Evolutionary conservation across 1,139 yeast species (phyloP).

Genomic region (Saccharomycopsis hybrid): DNA sequence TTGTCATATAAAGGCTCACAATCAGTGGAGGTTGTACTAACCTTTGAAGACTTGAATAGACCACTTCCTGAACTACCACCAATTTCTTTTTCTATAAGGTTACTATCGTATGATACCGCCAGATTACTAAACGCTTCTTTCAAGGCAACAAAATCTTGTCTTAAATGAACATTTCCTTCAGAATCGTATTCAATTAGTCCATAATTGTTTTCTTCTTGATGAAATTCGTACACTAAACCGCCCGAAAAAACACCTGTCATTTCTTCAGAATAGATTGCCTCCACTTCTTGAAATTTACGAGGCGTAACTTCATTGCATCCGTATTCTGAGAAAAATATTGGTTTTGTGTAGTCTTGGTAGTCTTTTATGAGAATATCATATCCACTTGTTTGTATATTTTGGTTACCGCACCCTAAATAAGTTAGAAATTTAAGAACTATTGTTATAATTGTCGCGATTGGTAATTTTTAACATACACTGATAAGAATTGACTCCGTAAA

Average conservation of each 20-base stretch:
- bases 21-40: too few species aligned
- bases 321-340: slow-evolving; percentile 84
- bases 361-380: slow-evolving; percentile 69
- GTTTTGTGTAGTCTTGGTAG: slow-evolving; percentile 61
- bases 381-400: slow-evolving; percentile 77
- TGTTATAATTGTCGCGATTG: background rate
- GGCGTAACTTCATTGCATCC: slow-evolving; percentile 89
- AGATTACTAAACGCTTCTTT: slow-evolving; percentile 40
- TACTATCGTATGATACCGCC: slow-evolving; percentile 27
- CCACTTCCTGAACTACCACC: slow-evolving; percentile 11
- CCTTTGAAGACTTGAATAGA: slow-evolving; percentile 21
- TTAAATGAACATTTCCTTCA: slow-evolving; percentile 49
- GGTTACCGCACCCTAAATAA: slow-evolving; percentile 73
- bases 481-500: slow-evolving; percentile 91
- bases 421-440: slow-evolving; percentile 2
- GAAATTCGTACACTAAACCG: slow-evolving; percentile 85
- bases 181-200: slow-evolving; percentile 66
- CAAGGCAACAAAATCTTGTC: slow-evolving; percentile 49
- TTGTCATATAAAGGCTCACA: slow-evolving; percentile 47
- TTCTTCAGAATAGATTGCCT: slow-evolving; percentile 58
- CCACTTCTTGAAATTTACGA: slow-evolving; percentile 73
- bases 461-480: slow-evolving; percentile 50
- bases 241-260: slow-evolving; percentile 86
- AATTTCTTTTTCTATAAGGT: slow-evolving; percentile 17
- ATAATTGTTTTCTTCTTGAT: slow-evolving; percentile 83